Percentiles rank a stretch among this genome's conserved stretches.
Conservation (phyloP, 2,329 filamentous ascomycete species). For the Neopestalotiopsis sp. region DNA sequence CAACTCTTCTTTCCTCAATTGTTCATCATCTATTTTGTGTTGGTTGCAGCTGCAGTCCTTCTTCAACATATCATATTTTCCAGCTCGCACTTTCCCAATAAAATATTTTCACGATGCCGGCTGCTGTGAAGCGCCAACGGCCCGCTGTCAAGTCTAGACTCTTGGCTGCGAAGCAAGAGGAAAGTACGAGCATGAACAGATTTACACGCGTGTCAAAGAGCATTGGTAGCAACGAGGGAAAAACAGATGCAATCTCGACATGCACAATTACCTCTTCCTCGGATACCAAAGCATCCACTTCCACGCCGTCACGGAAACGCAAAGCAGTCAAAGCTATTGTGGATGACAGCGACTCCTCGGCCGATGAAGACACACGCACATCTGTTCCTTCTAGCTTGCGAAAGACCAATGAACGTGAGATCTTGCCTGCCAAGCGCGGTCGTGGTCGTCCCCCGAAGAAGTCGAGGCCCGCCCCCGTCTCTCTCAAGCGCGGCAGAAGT, state of each 20-base stretch:
- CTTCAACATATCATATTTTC: neutral
- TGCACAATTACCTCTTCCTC: slow-evolving; percentile 31
- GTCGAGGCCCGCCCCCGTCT: slow-evolving; percentile 27
- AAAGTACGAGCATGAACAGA: slow-evolving; percentile 44
- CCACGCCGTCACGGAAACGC: slow-evolving; percentile 40
- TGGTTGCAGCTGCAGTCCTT: neutral
- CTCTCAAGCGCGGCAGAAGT: slow-evolving; percentile 35
- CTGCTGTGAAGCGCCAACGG: slow-evolving; percentile 33
- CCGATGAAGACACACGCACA: slow-evolving; percentile 33
- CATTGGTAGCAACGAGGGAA: slow-evolving; percentile 35
- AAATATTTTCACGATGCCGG: slow-evolving; percentile 31
- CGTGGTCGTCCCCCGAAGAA: slow-evolving; percentile 36
- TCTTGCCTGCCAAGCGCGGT: slow-evolving; percentile 29
- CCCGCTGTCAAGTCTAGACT: slow-evolving; percentile 27
- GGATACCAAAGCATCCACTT: slow-evolving; percentile 47
- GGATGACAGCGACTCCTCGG: slow-evolving; percentile 32
- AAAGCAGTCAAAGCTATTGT: slow-evolving; percentile 35
- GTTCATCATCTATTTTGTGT: neutral
- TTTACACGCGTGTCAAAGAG: slow-evolving; percentile 56
- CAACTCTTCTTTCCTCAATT: slow-evolving; percentile 11
- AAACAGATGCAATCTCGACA: slow-evolving; percentile 34
- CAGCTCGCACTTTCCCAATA: neutral
- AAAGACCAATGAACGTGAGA: slow-evolving; percentile 13
- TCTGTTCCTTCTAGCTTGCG: slow-evolving; percentile 19
- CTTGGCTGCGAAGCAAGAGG: slow-evolving; percentile 30